Conservation (phyloP, 441 rosid species). For the Erodium moschatum region DNA sequence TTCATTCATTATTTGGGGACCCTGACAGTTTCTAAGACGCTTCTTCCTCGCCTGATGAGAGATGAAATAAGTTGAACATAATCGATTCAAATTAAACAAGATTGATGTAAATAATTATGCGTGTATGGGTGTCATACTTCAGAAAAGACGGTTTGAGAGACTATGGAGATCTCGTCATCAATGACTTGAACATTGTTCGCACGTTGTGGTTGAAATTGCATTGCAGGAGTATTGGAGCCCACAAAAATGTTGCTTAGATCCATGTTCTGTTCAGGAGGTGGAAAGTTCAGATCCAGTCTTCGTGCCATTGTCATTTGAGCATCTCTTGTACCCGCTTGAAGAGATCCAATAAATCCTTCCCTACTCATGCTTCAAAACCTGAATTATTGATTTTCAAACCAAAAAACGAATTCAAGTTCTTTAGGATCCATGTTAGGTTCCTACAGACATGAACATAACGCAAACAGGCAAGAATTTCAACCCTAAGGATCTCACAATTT, state of each 20-base stretch:
- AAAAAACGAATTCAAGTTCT: background rate
- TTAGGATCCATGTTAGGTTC: background rate
- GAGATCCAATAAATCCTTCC: background rate
- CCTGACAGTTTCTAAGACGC: background rate
- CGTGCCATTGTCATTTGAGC: background rate
- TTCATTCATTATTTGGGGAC: background rate
- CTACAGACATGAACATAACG: background rate
- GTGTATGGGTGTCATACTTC: background rate
- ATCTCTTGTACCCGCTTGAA: background rate
- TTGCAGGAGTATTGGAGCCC: background rate
- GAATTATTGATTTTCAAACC: background rate
- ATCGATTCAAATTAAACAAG: background rate
- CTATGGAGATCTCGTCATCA: background rate
- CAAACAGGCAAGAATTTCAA: background rate
- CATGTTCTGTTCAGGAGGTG: background rate
- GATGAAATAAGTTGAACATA: background rate
- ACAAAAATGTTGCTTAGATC: background rate
- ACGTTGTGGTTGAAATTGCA: background rate
- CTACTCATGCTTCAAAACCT: background rate
- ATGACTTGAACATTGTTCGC: background rate
- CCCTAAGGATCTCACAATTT: background rate
- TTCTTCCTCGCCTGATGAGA: constrained; percentile 6
- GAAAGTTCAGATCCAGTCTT: background rate
- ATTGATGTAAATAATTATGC: background rate
- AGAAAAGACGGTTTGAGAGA: background rate